Conservation (phyloP, 495 filamentous ascomycete species). For the Aspergillus coremiiformis region DNA sequence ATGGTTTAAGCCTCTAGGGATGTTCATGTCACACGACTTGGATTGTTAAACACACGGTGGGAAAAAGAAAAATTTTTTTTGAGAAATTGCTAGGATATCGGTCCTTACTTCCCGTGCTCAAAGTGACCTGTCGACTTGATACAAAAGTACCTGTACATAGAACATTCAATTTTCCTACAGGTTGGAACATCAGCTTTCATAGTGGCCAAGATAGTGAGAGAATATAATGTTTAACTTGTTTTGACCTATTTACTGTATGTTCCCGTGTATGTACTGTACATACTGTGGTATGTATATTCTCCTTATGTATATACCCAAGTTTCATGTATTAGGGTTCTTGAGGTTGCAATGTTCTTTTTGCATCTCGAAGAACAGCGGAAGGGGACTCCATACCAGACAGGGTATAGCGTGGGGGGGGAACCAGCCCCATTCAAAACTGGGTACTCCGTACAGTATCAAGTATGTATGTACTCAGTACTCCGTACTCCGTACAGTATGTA, state of each 20-base stretch:
- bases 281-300: too few relatives aligned
- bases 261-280: too few relatives aligned
- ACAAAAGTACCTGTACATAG: background rate
- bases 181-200: background rate
- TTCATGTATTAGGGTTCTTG: too few relatives aligned
- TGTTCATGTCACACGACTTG: background rate
- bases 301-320: too few relatives aligned
- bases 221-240: too few relatives aligned
- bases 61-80: too few relatives aligned
- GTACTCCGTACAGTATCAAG: too few relatives aligned
- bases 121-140: background rate
- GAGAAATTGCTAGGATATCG: background rate
- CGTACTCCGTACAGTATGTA: too few relatives aligned
- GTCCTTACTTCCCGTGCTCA: background rate
- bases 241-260: too few relatives aligned
- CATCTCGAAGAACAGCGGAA: background rate
- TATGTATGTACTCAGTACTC: too few relatives aligned
- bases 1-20: background rate
- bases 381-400: background rate
- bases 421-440: background rate
- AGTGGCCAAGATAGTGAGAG: background rate
- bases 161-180: background rate
- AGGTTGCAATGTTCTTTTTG: too few relatives aligned
- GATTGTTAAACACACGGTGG: too few relatives aligned
- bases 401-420: constrained; percentile 10